phyloP scores from a whole-genome alignment of 495 filamentous ascomycete genomes.

The Xylaria flabelliformis region DNA sequence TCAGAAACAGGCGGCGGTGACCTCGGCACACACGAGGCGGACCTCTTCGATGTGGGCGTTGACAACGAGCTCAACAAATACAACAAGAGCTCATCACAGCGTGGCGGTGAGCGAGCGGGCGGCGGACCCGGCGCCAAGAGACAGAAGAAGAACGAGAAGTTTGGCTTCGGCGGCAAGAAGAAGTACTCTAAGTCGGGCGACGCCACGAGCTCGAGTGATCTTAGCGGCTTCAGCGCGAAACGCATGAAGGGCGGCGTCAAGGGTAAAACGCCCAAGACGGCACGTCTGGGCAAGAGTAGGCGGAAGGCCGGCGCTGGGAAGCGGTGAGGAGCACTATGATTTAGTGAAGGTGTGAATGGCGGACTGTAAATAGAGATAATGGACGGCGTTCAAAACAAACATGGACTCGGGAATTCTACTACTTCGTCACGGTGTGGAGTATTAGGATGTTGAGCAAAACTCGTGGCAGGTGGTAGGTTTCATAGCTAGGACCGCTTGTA shows the following conservation, averaged over 20 bases:
- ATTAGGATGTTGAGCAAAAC: conserved; percentile 20
- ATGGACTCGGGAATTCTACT: neutral
- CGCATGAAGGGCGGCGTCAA: conserved; percentile 72
- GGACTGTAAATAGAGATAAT: conserved; percentile 11
- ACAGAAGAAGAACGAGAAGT: conserved; percentile 91
- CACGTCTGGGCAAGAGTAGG: conserved; percentile 47
- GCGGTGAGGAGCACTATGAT: conserved; percentile 25
- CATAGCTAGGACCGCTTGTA: neutral
- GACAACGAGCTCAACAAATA: conserved; percentile 70
- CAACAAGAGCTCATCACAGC: conserved; percentile 43
- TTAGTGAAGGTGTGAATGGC: neutral
- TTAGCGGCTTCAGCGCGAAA: conserved; percentile 77
- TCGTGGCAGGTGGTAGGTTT: neutral
- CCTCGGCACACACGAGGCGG: conserved; percentile 71
- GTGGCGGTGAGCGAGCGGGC: conserved; percentile 45
- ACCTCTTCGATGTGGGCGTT: conserved; percentile 93
- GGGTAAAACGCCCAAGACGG: conserved; percentile 31
- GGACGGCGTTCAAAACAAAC: conserved; percentile 22
- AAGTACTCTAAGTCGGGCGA: conserved; percentile 85
- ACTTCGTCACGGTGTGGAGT: conserved; percentile 18
- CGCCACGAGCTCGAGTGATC: conserved; percentile 76
- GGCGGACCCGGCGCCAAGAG: conserved; percentile 69
- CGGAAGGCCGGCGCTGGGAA: conserved; percentile 44
- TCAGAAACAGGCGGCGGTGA: conserved; percentile 70
- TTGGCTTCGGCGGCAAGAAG: conserved; percentile 95